phyloP scores from a whole-genome alignment of 192 early-diverging fungal genomes.

The Paraglomus occultum region DNA sequence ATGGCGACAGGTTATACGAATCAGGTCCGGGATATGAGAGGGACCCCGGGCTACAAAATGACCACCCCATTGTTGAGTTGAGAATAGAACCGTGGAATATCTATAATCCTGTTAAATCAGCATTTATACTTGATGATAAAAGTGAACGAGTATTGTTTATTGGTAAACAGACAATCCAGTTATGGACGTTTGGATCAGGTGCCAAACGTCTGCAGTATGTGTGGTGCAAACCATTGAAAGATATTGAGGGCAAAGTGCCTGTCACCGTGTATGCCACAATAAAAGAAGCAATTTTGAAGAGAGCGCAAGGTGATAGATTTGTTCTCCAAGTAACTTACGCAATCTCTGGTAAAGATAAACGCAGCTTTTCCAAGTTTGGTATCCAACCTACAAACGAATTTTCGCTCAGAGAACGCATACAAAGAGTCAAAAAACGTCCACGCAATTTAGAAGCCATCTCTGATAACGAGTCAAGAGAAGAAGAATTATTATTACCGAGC shows the following conservation, averaged over 20 bases:
- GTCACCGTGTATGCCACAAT: slow-evolving; percentile 4
- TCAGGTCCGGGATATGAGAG: neutral
- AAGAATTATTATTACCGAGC: neutral
- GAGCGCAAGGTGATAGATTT: neutral
- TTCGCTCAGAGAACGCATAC: no score
- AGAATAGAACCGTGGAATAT: slow-evolving; percentile 18
- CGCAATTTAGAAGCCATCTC: no score
- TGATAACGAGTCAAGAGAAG: neutral
- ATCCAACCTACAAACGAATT: no score
- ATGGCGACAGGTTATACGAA: slow-evolving; percentile 9
- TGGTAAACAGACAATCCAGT: slow-evolving; percentile 11
- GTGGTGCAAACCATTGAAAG: slow-evolving; percentile 8
- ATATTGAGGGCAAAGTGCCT: neutral
- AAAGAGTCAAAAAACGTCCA: no score
- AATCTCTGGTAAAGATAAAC: neutral
- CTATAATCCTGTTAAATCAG: slow-evolving; percentile 11
- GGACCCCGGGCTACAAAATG: neutral
- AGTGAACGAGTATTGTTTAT: slow-evolving; percentile 6
- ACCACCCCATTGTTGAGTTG: slow-evolving; percentile 5
- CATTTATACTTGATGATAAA: slow-evolving; percentile 8
- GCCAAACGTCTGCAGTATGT: neutral
- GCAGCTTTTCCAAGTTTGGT: neutral
- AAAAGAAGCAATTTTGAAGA: neutral
- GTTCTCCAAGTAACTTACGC: neutral
- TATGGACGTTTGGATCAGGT: slow-evolving; percentile 4